phyloP scores from a whole-genome alignment of 2,329 filamentous ascomycete genomes.

The Polytolypa hystricis region DNA sequence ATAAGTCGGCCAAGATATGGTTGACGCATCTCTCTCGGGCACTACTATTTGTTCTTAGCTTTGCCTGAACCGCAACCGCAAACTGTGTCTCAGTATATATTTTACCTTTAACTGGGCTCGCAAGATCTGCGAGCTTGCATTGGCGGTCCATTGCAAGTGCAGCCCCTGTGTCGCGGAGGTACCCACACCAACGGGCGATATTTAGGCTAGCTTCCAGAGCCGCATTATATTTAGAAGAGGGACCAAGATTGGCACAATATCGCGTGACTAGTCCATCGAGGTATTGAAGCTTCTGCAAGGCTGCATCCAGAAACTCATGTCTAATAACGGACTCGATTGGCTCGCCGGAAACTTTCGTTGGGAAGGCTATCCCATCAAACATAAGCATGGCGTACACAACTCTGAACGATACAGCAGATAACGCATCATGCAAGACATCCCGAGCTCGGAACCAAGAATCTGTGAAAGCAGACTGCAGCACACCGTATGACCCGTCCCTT shows the following conservation, averaged over 20 bases:
- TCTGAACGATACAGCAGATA: neutral
- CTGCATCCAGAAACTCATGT: neutral
- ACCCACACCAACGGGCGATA: neutral
- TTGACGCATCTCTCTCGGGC: neutral
- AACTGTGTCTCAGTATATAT: too few relatives aligned
- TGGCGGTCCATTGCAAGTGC: neutral
- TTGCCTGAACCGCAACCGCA: neutral
- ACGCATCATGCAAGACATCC: neutral
- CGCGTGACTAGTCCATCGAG: neutral
- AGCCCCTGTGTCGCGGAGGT: neutral
- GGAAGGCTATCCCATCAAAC: neutral
- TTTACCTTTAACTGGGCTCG: neutral
- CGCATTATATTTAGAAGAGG: neutral
- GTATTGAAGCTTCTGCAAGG: neutral
- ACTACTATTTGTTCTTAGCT: neutral
- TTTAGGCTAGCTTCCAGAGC: neutral
- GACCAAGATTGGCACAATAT: neutral
- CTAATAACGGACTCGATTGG: neutral
- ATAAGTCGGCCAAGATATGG: too few relatives aligned
- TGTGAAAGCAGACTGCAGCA: neutral
- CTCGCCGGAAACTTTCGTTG: neutral
- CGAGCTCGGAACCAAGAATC: neutral
- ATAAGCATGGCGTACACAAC: neutral
- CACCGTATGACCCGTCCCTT: neutral
- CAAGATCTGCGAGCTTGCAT: neutral